Conservation (phyloP, 805 yeast species). For the Starmerella davenportii region DNA sequence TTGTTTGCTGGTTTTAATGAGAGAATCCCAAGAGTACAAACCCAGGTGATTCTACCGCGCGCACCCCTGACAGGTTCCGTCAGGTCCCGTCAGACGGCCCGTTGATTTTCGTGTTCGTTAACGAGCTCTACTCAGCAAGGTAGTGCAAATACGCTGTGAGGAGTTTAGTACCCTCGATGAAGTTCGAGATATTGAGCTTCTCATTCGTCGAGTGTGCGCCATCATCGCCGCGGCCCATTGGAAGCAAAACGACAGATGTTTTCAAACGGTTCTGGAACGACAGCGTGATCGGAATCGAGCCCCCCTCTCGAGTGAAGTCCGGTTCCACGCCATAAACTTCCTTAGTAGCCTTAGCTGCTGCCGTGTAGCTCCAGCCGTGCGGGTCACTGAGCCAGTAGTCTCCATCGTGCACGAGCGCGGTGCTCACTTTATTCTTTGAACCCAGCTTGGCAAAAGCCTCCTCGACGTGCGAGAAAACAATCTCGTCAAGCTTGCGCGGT, state of each 20-base stretch:
- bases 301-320: slow-evolving; percentile 96
- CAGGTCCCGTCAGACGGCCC: no score
- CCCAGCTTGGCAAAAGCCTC: slow-evolving; percentile 44
- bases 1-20: no score
- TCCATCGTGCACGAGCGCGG: slow-evolving; percentile 83
- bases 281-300: slow-evolving; percentile 91
- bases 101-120: no score
- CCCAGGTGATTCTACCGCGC: no score
- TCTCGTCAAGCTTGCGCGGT: slow-evolving; percentile 54
- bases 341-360: slow-evolving; percentile 87
- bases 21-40: no score
- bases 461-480: slow-evolving; percentile 55
- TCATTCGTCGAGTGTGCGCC: slow-evolving; percentile 98
- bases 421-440: slow-evolving; percentile 58
- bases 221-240: slow-evolving; percentile 98
- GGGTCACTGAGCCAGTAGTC: slow-evolving; percentile 94
- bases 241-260: slow-evolving; percentile 72
- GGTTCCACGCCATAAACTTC: slow-evolving; percentile 91
- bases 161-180: slow-evolving; percentile 83
- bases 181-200: slow-evolving; percentile 74
- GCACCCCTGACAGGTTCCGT: no score
- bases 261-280: slow-evolving; percentile 78
- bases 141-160: slow-evolving; percentile 86
- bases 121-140: slow-evolving; percentile 37
- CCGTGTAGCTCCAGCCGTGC: slow-evolving; percentile 75